These are phyloP conservation scores for Fraxinus baroniana DNA, from an alignment of 305 asterid species.

Conservation along the genomic window DNA sequence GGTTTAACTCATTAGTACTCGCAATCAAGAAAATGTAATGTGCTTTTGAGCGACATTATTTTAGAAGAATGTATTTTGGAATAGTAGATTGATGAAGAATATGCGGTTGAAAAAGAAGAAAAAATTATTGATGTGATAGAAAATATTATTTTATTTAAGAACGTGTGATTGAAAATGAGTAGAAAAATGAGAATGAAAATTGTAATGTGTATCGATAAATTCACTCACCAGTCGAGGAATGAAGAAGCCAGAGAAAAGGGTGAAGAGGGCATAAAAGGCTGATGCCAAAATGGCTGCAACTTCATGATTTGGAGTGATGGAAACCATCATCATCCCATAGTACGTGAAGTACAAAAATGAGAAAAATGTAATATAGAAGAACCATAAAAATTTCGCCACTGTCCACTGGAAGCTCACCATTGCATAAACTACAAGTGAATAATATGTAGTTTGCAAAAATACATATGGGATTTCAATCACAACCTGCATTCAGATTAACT, in stretches of 20 bases:
- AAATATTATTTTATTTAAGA: too few species aligned
- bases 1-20: background rate
- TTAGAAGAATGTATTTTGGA: too few species aligned
- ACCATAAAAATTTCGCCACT: slow-evolving; percentile 63
- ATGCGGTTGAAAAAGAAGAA: too few species aligned
- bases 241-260: slow-evolving; percentile 80
- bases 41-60: too few species aligned
- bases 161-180: too few species aligned
- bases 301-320: slow-evolving; percentile 72
- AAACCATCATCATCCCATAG: slow-evolving; percentile 80
- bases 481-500: slow-evolving; percentile 37
- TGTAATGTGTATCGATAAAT: background rate
- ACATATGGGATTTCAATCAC: slow-evolving; percentile 58
- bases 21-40: background rate
- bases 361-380: slow-evolving; percentile 61
- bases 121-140: too few species aligned
- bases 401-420: slow-evolving; percentile 75
- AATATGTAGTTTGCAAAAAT: slow-evolving; percentile 53
- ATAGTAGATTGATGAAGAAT: too few species aligned
- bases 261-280: slow-evolving; percentile 65
- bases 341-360: slow-evolving; percentile 70
- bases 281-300: slow-evolving; percentile 64
- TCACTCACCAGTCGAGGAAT: slow-evolving; percentile 71
- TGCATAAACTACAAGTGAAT: slow-evolving; percentile 57
- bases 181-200: too few species aligned